Conservation (phyloP, 163 green algal genomes). For the Volvox carteri region DNA sequence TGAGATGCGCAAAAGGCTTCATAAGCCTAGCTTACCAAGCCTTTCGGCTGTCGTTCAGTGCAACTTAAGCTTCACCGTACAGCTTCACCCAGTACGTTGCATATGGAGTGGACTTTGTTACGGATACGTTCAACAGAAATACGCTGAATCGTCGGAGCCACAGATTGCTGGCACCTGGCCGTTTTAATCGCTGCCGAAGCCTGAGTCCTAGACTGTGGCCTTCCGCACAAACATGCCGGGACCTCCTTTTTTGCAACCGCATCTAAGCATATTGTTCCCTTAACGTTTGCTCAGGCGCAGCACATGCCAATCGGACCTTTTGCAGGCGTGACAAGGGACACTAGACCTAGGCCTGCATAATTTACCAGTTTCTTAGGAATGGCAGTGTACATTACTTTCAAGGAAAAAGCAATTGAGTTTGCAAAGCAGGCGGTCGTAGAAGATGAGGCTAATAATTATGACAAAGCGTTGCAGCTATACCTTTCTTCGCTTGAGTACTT, state of each 20-base stretch:
- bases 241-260: neutral
- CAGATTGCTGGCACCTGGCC: too few relatives aligned
- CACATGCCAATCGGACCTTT: neutral
- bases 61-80: neutral
- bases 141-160: too few relatives aligned
- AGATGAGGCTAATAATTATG: constrained; percentile 94
- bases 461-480: constrained; percentile 93
- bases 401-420: constrained; percentile 90
- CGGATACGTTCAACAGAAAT: neutral
- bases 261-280: neutral
- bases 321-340: neutral
- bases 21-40: too few relatives aligned
- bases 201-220: too few relatives aligned
- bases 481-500: constrained; percentile 95
- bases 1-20: too few relatives aligned
- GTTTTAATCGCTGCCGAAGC: too few relatives aligned
- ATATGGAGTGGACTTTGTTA: neutral
- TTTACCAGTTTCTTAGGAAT: neutral
- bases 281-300: neutral
- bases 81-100: neutral
- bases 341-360: neutral
- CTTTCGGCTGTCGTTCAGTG: too few relatives aligned
- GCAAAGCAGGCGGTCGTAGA: constrained; percentile 94
- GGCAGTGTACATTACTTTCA: constrained; percentile 84
- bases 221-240: neutral